phyloP scores from a whole-genome alignment of 495 filamentous ascomycete species.

The Gamarada debralockiae region DNA sequence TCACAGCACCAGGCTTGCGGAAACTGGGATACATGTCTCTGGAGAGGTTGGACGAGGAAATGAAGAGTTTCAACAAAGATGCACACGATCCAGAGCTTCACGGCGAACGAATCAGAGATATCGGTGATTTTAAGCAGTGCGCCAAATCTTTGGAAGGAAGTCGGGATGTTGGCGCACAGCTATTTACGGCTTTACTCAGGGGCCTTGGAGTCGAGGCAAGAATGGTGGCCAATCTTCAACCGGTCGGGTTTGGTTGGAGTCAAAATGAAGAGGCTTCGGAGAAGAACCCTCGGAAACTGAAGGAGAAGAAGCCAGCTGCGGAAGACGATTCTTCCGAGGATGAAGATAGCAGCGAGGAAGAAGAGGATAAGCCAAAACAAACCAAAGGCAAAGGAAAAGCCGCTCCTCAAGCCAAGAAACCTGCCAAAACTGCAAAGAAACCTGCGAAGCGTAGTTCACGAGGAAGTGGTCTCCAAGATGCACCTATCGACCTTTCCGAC shows the following conservation, averaged over 20 bases:
- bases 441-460: background rate
- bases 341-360: constrained; percentile 11
- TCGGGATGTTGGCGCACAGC: constrained; percentile 80
- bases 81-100: constrained; percentile 56
- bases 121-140: constrained; percentile 62
- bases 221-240: constrained; percentile 80
- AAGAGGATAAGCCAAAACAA: constrained; percentile 5
- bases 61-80: constrained; percentile 59
- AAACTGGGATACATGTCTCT: constrained; percentile 85
- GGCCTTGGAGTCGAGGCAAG: constrained; percentile 77
- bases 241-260: constrained; percentile 87
- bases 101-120: constrained; percentile 65
- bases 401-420: constrained; percentile 19
- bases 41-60: constrained; percentile 60
- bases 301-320: constrained; percentile 2
- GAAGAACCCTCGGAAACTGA: constrained; percentile 26
- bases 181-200: constrained; percentile 87
- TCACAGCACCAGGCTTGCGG: constrained; percentile 75
- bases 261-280: constrained; percentile 67
- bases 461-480: constrained; percentile 14
- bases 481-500: constrained; percentile 33
- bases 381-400: constrained; percentile 12
- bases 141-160: constrained; percentile 77
- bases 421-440: constrained; percentile 4
- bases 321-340: constrained; percentile 34